phyloP scores from a whole-genome alignment of 345 rosid genomes.

The Orychophragmus violaceus region DNA sequence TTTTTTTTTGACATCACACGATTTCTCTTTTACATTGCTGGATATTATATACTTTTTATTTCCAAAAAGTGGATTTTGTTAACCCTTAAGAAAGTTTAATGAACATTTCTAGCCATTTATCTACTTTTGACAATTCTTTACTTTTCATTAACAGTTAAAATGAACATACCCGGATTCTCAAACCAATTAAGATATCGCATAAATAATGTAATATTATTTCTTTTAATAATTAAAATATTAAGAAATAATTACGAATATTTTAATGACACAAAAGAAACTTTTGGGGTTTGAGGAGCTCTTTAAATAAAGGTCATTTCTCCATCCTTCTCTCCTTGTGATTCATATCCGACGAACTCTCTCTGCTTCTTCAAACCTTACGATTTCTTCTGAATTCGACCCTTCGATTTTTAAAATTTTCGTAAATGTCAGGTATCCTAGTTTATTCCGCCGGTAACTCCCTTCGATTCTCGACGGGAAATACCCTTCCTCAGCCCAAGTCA shows the following conservation, averaged over 20 bases:
- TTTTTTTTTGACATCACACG: too few relatives aligned
- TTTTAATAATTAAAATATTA: not conserved
- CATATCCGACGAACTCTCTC: not conserved
- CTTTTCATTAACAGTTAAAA: not conserved
- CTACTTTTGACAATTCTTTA: too few relatives aligned
- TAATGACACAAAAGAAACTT: not conserved
- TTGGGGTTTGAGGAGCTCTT: not conserved
- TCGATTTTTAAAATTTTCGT: not conserved
- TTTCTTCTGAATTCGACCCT: not conserved
- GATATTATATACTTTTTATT: too few relatives aligned
- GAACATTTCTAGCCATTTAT: not conserved
- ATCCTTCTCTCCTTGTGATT: not conserved
- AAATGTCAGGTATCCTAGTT: not conserved
- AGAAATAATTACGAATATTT: too few relatives aligned
- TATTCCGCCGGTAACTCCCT: not conserved
- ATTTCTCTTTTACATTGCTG: too few relatives aligned
- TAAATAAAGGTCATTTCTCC: not conserved
- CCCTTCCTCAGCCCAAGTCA: not conserved
- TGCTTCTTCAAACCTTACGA: not conserved
- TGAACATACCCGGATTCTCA: not conserved
- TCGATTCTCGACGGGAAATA: not conserved
- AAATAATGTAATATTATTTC: not conserved
- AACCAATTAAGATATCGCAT: not conserved
- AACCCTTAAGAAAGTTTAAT: not conserved
- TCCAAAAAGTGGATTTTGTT: too few relatives aligned